Base-by-base conservation (phyloP, 1,139 yeast genomes). In the Candida smagusa region DNA sequence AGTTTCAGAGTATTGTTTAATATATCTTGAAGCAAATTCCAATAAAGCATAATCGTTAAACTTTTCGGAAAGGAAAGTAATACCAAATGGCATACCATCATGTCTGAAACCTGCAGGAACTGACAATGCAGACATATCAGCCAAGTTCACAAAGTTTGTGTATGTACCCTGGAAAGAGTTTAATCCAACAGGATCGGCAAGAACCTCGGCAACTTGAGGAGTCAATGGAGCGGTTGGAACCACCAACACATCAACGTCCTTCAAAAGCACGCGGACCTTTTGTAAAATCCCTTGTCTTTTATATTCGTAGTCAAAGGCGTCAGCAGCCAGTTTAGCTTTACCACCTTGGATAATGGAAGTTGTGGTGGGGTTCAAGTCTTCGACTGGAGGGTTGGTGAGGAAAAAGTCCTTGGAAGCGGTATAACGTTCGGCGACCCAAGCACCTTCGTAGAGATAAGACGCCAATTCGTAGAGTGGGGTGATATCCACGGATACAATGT, bases 341-440 rank as follows among this genome's bases (percentile, higher is more conserved):
- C 96, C 97, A 37, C 88, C 80, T 49, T 73, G 73, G 49, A 92
- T 83, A 55, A 92, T 88, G 25, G 72, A 60, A 32, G 71, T 60
- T n/a, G 90, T 97, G 7, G 88, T 84, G 33, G 95, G 94, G 59
- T 92, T 96, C 53, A 90, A 68, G 39, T 79, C 68, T 30, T 74
- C 69, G 33, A 66, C 74, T 25, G 92, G 87, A n/a, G 92, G 90
- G 49, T 80, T 75, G 12, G 86, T 67, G n/a, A 71, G 74, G 40
- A 86, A 71, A 54, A 89, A 86, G 29, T 83, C 86, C 49, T 79
- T 77, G 29, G 81, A 77, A 12, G 96, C 96, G 45, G 88, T 79
- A 63, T 81, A 89, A 49, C 98, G 78, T 66, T 92, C 98, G 22
- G 95, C 86, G 8, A 92, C 97, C 98, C 98, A 92, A n/a, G 97